Percentiles rank a stretch among this genome's conserved stretches.
Conservation (phyloP, 139 green algal genomes). For the Edaphochlamys debaryana region DNA sequence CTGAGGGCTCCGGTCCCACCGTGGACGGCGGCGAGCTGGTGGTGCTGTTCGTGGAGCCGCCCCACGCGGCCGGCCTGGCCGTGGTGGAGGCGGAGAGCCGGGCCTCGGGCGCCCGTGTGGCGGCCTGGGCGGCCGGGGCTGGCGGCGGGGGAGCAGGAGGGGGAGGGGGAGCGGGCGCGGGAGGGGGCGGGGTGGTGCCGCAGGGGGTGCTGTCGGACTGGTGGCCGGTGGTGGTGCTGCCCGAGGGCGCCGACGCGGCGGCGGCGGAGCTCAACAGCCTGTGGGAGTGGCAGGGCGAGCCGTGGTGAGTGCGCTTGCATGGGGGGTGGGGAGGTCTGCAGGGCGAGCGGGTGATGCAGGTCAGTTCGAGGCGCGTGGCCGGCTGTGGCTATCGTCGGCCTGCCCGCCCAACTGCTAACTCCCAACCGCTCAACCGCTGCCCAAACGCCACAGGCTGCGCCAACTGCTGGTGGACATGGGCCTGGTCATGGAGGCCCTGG, state of each 20-base stretch:
- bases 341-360: no score
- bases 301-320: no score
- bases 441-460: not conserved
- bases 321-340: no score
- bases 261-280: slow-evolving; percentile 29
- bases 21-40: no score
- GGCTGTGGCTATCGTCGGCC: no score
- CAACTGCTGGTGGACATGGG: slow-evolving; percentile 18
- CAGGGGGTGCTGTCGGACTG: slow-evolving; percentile 6
- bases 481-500: slow-evolving; percentile 29
- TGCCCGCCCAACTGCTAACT: not conserved
- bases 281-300: not conserved
- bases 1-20: no score
- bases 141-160: not conserved
- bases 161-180: not conserved
- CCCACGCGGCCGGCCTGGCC: not conserved
- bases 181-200: not conserved
- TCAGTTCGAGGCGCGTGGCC: not conserved
- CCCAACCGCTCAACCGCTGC: not conserved
- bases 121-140: not conserved
- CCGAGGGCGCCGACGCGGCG: not conserved
- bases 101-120: not conserved
- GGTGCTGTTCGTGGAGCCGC: slow-evolving; percentile 26
- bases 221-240: slow-evolving; percentile 39
- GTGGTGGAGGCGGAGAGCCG: slow-evolving; percentile 14